phyloP scores from a whole-genome alignment of 1,284 basidiomycete species.

The Erythrobasidium hasegawianum region DNA sequence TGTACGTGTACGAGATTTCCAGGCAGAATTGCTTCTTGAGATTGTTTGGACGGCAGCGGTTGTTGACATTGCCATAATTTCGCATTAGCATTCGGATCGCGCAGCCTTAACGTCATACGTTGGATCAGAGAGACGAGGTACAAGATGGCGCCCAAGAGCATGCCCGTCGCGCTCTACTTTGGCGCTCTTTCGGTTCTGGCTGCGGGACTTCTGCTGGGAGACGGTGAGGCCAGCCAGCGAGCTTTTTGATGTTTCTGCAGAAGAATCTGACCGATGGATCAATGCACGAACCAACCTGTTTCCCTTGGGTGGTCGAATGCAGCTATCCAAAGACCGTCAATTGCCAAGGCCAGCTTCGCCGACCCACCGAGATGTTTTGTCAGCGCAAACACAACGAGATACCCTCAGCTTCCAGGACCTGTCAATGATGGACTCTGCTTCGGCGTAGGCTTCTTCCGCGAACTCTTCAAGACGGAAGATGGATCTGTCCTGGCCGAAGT shows the following conservation, averaged over 20 bases:
- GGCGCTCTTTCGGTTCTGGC: not conserved
- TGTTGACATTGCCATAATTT: too few species aligned
- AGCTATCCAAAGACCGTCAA: not conserved
- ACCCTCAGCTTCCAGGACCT: conserved; percentile 14
- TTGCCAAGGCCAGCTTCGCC: conserved; percentile 1
- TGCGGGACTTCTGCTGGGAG: not conserved
- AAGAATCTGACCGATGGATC: too few species aligned
- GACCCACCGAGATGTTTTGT: not conserved
- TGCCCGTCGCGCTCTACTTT: not conserved
- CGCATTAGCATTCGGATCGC: too few species aligned
- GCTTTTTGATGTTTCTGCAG: too few species aligned
- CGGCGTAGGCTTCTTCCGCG: conserved; percentile 20
- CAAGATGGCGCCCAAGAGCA: not conserved
- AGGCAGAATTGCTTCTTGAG: too few species aligned
- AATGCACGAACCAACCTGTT: too few species aligned
- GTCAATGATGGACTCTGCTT: conserved; percentile 24
- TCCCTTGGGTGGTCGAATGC: not conserved
- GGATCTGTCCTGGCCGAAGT: conserved; percentile 8
- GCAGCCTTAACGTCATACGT: too few species aligned
- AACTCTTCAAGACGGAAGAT: conserved; percentile 1
- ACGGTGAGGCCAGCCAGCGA: conserved; percentile 1
- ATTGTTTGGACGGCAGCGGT: too few species aligned
- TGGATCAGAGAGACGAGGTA: too few species aligned
- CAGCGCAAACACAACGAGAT: not conserved
- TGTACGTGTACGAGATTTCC: too few species aligned